Evolutionary conservation across 805 yeast species (phyloP).

Genomic region (Sugiyamaella mastotermitis): DNA sequence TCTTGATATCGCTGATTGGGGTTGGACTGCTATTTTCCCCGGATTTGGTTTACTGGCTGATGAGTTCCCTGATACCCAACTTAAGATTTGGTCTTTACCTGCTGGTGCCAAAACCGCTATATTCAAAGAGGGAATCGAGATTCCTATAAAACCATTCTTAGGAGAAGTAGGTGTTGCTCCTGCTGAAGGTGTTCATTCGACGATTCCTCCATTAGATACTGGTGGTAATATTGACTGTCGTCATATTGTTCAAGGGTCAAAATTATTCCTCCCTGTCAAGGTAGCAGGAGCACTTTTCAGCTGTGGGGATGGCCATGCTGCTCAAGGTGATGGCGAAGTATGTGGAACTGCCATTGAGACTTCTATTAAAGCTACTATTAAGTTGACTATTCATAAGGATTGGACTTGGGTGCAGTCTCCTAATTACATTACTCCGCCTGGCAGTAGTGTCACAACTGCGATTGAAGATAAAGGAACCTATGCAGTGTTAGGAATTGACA

Average conservation of each 20-base stretch:
- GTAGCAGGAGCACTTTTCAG: conserved; percentile 12
- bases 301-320: conserved; percentile 16
- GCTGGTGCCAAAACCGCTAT: conserved; percentile 5
- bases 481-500: conserved; percentile 10
- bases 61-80: conserved; percentile 9
- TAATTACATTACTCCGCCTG: conserved; percentile 8
- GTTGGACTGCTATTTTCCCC: conserved; percentile 14
- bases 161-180: conserved; percentile 15
- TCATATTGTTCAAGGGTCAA: conserved; percentile 9
- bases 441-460: neutral
- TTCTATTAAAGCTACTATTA: conserved; percentile 9
- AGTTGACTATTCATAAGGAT: conserved; percentile 8
- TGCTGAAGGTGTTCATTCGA: conserved; percentile 10
- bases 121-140: conserved; percentile 12
- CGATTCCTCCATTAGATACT: conserved; percentile 11
- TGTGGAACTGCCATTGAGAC: conserved; percentile 14
- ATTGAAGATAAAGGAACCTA: conserved; percentile 11
- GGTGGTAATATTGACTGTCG: conserved; percentile 14
- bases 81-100: conserved; percentile 10
- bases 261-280: conserved; percentile 11
- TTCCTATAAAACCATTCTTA: conserved; percentile 11
- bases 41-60: conserved; percentile 12
- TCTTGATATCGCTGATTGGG: conserved; percentile 11
- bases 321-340: conserved; percentile 15
- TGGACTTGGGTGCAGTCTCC: conserved; percentile 9